Evolutionary conservation across 768 basidiomycete species (phyloP), one percentile per base, ranked within the genome.

Genomic region (Lactifluus subvellereus): DNA sequence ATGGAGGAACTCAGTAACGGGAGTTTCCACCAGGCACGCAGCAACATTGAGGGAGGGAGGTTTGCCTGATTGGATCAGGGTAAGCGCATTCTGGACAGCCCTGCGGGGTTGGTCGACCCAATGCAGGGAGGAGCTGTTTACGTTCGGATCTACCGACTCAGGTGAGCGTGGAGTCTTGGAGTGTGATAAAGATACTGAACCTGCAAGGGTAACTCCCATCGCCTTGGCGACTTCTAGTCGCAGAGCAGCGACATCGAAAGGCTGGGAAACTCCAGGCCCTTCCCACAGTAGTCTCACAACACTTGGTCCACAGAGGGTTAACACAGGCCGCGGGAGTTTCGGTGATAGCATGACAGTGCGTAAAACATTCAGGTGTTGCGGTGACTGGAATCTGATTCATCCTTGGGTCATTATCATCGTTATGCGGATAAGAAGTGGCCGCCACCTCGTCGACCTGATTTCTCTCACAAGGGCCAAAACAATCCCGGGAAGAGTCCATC

Each of bases 401-500:
- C 16, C 32, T 59, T 30, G 52, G 42, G 48, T 51, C 43, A 61
- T 43, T 27, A 58, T 38, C 8, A 57, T 22, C 6, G n/a, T n/a
- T 45, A 49, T 27, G 9, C 18, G 48, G 18, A 51, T 35, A 37
- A 32, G 40, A 45, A 43, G 49, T n/a, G 18, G 35, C 32, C 51
- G 30, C 49, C 22, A 66, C 59, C 51, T 64, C 30, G 53, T 43
- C 20, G 51, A 3, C 58, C 83, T 78, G 43, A 89, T 78, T 55
- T 91, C 88, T 61, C 75, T 78, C 32, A 84, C 71, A 59, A 92
- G 77, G 1, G 79, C 81, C 70, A 81, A 82, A 58, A 91, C 78
- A 11, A 91, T 84, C 3, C 88, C 88, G 3, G 86, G 84, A 6
- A 91, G 79, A 0, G 89, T 91, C 91, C 91, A 93, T 65, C 82